These are phyloP conservation scores for Rhinocladiella similis DNA, from an alignment of 2,329 filamentous ascomycete genomes.

Conservation along the genomic window DNA sequence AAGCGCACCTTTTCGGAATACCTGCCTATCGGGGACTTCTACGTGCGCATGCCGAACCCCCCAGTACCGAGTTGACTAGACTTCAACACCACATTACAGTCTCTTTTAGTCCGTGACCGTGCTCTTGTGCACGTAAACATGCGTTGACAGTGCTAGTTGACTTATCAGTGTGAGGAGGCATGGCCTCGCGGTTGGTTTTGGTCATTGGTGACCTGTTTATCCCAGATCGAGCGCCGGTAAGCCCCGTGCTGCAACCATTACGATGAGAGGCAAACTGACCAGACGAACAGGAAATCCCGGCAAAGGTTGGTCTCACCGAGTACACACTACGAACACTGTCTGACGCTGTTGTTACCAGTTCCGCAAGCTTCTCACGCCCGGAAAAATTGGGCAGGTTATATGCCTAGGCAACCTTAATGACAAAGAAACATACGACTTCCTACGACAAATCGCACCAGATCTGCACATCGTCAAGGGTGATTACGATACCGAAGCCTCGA, in stretches of 20 bases:
- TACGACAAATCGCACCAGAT: conserved; percentile 71
- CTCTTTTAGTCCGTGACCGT: background rate
- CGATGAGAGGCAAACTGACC: background rate
- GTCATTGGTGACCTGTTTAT: conserved; percentile 94
- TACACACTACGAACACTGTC: conserved; percentile 3
- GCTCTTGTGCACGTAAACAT: conserved; percentile 10
- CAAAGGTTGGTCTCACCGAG: conserved; percentile 64
- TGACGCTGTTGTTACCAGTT: conserved; percentile 55
- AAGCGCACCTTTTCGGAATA: no score
- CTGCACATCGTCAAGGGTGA: conserved; percentile 70
- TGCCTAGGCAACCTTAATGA: conserved; percentile 80
- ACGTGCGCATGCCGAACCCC: no score
- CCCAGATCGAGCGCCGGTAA: conserved; percentile 79
- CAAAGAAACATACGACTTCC: conserved; percentile 77
- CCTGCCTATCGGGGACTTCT: no score
- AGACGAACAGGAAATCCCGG: conserved; percentile 67
- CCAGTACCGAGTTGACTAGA: no score
- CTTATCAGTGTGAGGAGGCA: conserved; percentile 34
- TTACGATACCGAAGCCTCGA: conserved; percentile 67
- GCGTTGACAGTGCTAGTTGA: conserved; percentile 10
- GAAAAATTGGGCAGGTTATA: conserved; percentile 79
- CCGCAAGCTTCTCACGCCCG: conserved; percentile 79
- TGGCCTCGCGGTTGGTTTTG: conserved; percentile 85
- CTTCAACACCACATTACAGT: background rate
- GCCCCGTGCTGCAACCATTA: conserved; percentile 30